Evolutionary conservation across 208 protist genomes (phyloP).

Genomic region (Acanthamoeba triangularis): DNA sequence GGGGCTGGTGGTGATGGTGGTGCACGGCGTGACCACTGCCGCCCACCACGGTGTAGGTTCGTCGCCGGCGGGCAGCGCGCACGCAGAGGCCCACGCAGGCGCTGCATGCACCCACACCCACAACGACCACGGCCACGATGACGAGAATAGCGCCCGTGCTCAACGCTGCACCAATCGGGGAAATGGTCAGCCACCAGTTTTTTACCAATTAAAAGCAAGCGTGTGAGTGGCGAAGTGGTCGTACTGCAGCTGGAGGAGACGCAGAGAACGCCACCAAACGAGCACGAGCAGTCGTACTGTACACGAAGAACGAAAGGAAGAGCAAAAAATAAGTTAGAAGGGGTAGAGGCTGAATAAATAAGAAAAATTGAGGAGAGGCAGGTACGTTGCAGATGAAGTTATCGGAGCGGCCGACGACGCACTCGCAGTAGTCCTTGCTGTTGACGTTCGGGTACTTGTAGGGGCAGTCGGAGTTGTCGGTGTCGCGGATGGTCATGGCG

Average conservation of each 20-base stretch:
- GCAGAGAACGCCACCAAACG: background rate
- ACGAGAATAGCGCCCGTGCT: background rate
- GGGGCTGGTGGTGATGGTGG: no score
- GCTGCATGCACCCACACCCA: background rate
- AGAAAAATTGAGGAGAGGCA: no score
- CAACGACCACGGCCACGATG: background rate
- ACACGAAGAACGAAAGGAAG: background rate
- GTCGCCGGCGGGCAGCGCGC: background rate
- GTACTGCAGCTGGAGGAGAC: background rate
- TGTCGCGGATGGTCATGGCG: background rate
- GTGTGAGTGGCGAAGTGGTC: no score
- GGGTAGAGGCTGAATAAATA: no score
- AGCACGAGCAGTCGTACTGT: conserved; percentile 20
- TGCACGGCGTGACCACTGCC: no score
- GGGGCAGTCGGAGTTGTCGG: background rate
- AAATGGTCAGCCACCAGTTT: no score
- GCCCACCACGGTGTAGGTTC: background rate
- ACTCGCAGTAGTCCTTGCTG: conserved; percentile 59
- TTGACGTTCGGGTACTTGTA: background rate
- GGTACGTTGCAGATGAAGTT: conserved; percentile 50
- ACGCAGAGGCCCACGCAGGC: background rate
- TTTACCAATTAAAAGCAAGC: no score
- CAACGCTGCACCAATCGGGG: background rate
- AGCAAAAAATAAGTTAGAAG: no score
- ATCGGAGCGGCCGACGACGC: conserved; percentile 31